Evolutionary conservation across 2,329 filamentous ascomycete species (phyloP).

Genomic region (Aaosphaeria arxii): DNA sequence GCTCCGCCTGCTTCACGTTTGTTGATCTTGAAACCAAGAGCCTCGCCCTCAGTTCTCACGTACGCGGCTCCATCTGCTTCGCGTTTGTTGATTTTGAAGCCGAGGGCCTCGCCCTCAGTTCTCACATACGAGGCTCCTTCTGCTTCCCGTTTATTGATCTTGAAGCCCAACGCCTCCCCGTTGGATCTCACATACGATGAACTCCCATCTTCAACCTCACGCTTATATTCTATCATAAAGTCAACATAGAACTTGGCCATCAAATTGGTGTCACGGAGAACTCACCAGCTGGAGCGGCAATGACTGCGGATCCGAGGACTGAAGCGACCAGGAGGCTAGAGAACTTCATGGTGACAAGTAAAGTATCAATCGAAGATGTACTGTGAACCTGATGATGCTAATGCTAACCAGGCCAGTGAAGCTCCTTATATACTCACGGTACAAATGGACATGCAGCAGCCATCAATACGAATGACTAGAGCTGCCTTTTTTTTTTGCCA

Average conservation of each 20-base stretch:
- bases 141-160: slow-evolving; percentile 4
- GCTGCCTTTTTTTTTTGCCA: too few species aligned
- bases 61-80: neutral
- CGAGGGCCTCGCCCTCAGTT: neutral
- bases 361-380: too few species aligned
- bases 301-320: neutral
- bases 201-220: too few species aligned
- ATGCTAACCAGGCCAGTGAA: too few species aligned
- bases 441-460: too few species aligned
- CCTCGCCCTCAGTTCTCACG: neutral
- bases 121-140: neutral
- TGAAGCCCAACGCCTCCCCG: slow-evolving; percentile 1
- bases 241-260: too few species aligned
- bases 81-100: neutral
- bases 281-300: neutral
- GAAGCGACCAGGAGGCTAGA: neutral
- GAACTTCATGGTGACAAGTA: neutral
- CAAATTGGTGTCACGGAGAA: neutral
- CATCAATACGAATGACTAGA: too few species aligned
- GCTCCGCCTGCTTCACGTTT: neutral
- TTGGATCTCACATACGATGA: neutral
- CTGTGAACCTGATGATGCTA: too few species aligned
- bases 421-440: too few species aligned
- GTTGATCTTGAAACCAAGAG: neutral
- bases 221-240: too few species aligned